phyloP scores from a whole-genome alignment of 768 basidiomycete species.

The Phallus indusiatus region DNA sequence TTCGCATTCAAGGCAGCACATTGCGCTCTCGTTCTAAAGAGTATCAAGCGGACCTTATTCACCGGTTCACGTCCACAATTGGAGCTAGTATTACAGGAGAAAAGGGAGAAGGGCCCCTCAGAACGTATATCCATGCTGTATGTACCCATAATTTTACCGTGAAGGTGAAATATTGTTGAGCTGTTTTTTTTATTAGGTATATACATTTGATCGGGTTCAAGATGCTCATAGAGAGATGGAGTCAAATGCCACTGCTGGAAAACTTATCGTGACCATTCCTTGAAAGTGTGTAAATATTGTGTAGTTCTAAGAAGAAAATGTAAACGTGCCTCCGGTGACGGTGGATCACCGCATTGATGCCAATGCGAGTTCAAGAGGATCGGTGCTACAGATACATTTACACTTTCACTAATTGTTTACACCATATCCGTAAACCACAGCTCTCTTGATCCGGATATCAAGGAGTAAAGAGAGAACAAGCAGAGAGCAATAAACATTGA shows the following conservation, averaged over 20 bases:
- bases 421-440: no score
- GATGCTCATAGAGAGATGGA: conserved; percentile 82
- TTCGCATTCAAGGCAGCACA: conserved; percentile 84
- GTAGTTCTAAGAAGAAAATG: not conserved
- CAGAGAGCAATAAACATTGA: no score
- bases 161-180: conserved; percentile 2
- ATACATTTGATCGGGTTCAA: conserved; percentile 69
- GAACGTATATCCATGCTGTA: conserved; percentile 73
- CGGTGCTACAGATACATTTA: no score
- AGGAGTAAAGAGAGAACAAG: no score
- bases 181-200: conserved; percentile 41
- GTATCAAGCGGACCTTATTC: conserved; percentile 70
- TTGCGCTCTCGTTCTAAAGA: conserved; percentile 61
- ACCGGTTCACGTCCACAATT: conserved; percentile 46
- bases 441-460: no score
- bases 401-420: no score
- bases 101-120: conserved; percentile 49
- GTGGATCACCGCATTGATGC: not conserved
- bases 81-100: conserved; percentile 50
- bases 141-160: conserved; percentile 10
- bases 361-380: no score
- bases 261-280: conserved; percentile 6
- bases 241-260: conserved; percentile 40
- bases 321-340: not conserved
- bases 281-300: not conserved